phyloP scores from a whole-genome alignment of 2,329 filamentous ascomycete species.

The Nemania diffusa region DNA sequence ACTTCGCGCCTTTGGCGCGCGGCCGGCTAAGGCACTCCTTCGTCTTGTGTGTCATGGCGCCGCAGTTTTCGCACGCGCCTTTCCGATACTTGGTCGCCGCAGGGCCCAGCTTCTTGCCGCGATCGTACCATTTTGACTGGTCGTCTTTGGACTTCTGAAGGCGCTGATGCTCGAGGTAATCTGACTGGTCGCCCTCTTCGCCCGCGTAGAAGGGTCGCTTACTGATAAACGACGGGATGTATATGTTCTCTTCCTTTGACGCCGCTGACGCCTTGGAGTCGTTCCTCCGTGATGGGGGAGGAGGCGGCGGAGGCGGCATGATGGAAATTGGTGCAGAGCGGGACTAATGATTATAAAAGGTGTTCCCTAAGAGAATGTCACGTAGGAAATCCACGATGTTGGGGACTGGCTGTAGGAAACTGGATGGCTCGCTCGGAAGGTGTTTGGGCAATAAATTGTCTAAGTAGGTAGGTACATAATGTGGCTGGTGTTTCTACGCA shows the following conservation, averaged over 20 bases:
- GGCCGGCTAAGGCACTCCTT: conserved; percentile 93
- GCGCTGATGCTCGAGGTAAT: conserved; percentile 97
- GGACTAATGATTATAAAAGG: background rate
- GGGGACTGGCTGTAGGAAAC: background rate
- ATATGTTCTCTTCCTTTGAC: conserved; percentile 93
- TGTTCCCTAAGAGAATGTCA: background rate
- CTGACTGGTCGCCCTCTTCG: conserved; percentile 75
- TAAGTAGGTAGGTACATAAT: too few species aligned
- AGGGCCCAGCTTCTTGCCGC: conserved; percentile 83
- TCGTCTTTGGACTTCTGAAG: conserved; percentile 78
- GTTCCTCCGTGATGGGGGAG: conserved; percentile 50
- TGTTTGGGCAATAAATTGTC: background rate
- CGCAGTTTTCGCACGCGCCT: conserved; percentile 98
- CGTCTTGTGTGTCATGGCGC: conserved; percentile 93
- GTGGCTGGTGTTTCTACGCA: conserved; percentile 30
- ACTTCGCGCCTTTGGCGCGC: conserved; percentile 88
- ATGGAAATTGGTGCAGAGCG: background rate
- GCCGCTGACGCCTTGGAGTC: conserved; percentile 53
- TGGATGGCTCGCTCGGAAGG: background rate
- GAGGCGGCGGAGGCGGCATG: conserved; percentile 57
- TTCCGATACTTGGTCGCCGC: conserved; percentile 97
- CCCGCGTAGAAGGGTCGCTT: conserved; percentile 96
- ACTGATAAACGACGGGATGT: conserved; percentile 97
- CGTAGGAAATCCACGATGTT: background rate
- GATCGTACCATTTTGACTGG: conserved; percentile 89